phyloP scores from a whole-genome alignment of 805 yeast genomes.

The Vanderwaltozyma verrucispora region DNA sequence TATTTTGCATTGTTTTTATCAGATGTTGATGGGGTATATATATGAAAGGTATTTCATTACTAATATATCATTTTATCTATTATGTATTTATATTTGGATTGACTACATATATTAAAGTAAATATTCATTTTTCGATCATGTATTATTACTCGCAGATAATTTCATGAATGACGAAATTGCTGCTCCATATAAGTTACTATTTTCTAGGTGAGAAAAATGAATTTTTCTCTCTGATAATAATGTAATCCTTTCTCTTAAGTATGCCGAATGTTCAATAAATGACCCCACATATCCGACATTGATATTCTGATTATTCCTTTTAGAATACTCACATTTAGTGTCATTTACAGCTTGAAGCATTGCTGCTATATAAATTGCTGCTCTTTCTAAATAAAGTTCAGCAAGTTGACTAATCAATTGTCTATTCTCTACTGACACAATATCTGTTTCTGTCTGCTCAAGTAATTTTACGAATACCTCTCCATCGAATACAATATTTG shows the following conservation, averaged over 20 bases:
- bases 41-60: too few relatives aligned
- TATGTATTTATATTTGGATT: too few relatives aligned
- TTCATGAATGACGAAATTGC: constrained; percentile 12
- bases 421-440: neutral
- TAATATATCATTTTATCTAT: too few relatives aligned
- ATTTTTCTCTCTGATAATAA: constrained; percentile 8
- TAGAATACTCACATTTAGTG: neutral
- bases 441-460: neutral
- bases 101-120: too few relatives aligned
- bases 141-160: too few relatives aligned
- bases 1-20: too few relatives aligned
- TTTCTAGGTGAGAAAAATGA: constrained; percentile 11
- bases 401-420: constrained; percentile 6
- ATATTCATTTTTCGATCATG: too few relatives aligned
- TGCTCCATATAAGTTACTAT: constrained; percentile 24
- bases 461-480: constrained; percentile 8
- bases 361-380: constrained; percentile 16
- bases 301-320: neutral
- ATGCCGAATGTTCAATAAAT: constrained; percentile 13
- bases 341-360: constrained; percentile 11
- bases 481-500: constrained; percentile 14
- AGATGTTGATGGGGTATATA: neutral
- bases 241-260: constrained; percentile 12
- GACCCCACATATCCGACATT: constrained; percentile 23
- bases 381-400: constrained; percentile 15